These are phyloP conservation scores for Bruguiera gymnorhiza DNA, from an alignment of 345 rosid genomes.

Conservation along the genomic window DNA sequence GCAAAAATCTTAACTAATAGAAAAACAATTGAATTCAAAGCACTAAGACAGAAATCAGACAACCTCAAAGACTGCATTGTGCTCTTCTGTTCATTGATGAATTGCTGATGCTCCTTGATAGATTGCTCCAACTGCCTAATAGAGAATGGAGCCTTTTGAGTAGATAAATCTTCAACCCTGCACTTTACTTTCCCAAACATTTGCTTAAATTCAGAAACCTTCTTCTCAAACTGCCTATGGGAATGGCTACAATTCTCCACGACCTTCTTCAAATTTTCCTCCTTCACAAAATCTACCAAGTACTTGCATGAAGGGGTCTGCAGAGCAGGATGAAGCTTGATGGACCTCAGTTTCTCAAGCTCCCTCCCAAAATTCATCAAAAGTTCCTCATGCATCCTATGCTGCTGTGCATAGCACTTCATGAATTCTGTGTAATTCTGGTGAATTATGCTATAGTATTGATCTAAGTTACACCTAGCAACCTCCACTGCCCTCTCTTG, in stretches of 20 bases:
- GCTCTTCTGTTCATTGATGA: conserved; percentile 72
- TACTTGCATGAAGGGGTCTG: conserved; percentile 51
- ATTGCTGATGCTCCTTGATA: conserved; percentile 63
- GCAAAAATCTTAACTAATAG: not conserved
- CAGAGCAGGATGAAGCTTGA: conserved; percentile 69
- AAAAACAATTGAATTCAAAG: not conserved
- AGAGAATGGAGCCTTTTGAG: conserved; percentile 46
- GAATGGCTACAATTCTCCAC: conserved; percentile 64
- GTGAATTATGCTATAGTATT: conserved; percentile 67
- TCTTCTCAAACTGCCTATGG: conserved; percentile 87
- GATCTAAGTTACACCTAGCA: conserved; percentile 77
- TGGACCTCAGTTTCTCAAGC: conserved; percentile 70
- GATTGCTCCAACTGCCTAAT: conserved; percentile 54
- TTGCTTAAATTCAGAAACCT: conserved; percentile 77
- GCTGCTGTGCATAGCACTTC: conserved; percentile 79
- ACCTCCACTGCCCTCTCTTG: conserved; percentile 89
- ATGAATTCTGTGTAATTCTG: conserved; percentile 77
- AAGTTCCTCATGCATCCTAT: conserved; percentile 69
- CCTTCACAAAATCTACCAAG: conserved; percentile 84
- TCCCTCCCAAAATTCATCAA: conserved; percentile 67
- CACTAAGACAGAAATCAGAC: conserved; percentile 20
- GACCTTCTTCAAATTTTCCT: conserved; percentile 69
- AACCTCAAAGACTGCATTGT: conserved; percentile 97
- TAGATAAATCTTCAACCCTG: conserved; percentile 71
- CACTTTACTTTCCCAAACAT: conserved; percentile 66